Conservation (phyloP, 345 rosid genomes). For the Populus tremula region DNA sequence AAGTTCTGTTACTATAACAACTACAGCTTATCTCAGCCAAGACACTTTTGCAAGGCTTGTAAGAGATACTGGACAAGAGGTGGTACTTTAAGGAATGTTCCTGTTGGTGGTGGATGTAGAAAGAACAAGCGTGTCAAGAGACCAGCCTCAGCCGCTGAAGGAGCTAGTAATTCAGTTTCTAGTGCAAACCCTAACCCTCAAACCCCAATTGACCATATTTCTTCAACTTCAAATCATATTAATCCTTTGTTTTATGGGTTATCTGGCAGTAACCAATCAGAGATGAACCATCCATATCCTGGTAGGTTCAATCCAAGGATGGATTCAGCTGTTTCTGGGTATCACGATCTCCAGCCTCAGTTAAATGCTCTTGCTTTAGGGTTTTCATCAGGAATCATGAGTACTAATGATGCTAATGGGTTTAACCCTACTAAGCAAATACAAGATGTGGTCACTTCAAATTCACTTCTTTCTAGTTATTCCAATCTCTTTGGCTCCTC, state of each 20-base stretch:
- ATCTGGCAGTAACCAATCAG: constrained; percentile 39
- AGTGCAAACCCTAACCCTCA: constrained; percentile 32
- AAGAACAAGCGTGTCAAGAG: constrained; percentile 66
- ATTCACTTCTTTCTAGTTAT: constrained; percentile 49
- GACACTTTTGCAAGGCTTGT: constrained; percentile 75
- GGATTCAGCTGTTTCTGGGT: constrained; percentile 37
- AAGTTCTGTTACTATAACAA: constrained; percentile 82
- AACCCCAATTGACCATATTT: constrained; percentile 25
- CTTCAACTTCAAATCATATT: constrained; percentile 45
- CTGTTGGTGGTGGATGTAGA: constrained; percentile 73
- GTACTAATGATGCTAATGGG: constrained; percentile 27
- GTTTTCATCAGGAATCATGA: constrained; percentile 47
- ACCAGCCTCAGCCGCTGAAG: constrained; percentile 33
- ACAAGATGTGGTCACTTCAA: constrained; percentile 37
- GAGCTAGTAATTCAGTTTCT: constrained; percentile 17
- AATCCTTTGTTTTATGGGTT: constrained; percentile 64
- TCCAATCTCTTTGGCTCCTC: constrained; percentile 38
- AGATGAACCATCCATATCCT: constrained; percentile 45
- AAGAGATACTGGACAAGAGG: constrained; percentile 75
- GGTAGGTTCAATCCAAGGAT: constrained; percentile 44
- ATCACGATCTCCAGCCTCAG: constrained; percentile 49
- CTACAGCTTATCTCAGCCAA: constrained; percentile 68
- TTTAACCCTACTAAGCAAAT: constrained; percentile 32
- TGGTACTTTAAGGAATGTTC: constrained; percentile 65
- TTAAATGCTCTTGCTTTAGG: constrained; percentile 57